Evolutionary conservation across 2,329 filamentous ascomycete species (phyloP), one percentile per base, ranked within the genome.

Genomic region (Coniochaeta sp.): DNA sequence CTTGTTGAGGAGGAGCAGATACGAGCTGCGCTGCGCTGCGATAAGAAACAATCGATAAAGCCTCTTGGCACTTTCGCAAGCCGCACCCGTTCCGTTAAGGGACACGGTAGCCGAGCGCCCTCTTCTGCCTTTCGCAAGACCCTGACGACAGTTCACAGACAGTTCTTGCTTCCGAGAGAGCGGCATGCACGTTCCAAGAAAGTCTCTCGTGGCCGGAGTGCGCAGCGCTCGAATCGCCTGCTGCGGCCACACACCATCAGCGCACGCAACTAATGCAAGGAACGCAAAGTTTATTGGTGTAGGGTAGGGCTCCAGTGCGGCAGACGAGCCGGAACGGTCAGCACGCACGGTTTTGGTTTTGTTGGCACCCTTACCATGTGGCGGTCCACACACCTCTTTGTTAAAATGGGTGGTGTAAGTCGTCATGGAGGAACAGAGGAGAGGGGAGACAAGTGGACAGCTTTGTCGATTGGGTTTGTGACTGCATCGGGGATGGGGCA

Each of bases 341-440:
- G n/a, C n/a, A n/a, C n/a, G n/a, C n/a, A n/a, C n/a, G n/a, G n/a
- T n/a, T n/a, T n/a, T n/a, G n/a, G n/a, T n/a, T n/a, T n/a, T n/a
- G n/a, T 42, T 42, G 38, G n/a, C 38, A 42, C 38, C 38, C 38
- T 42, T 22, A 42, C 20, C 38, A 42, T 22, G 26, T 42, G 38
- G 38, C 38, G 38, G 20, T 42, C 38, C 38, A 42, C 38, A n/a
- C n/a, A n/a, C n/a, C n/a, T n/a, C n/a, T n/a, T n/a, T n/a, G n/a
- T n/a, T n/a, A n/a, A n/a, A n/a, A n/a, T n/a, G n/a, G n/a, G n/a
- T n/a, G n/a, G n/a, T n/a, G n/a, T n/a, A 24, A 42, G 27, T 12
- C 9, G 38, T 42, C 38, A 24, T 42, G 33, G 33, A 35, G n/a
- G 4, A n/a, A n/a, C n/a, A n/a, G n/a, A n/a, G n/a, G n/a, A n/a